Base-by-base conservation (phyloP, 106 monocot genomes). In the Acorus calamus region DNA sequence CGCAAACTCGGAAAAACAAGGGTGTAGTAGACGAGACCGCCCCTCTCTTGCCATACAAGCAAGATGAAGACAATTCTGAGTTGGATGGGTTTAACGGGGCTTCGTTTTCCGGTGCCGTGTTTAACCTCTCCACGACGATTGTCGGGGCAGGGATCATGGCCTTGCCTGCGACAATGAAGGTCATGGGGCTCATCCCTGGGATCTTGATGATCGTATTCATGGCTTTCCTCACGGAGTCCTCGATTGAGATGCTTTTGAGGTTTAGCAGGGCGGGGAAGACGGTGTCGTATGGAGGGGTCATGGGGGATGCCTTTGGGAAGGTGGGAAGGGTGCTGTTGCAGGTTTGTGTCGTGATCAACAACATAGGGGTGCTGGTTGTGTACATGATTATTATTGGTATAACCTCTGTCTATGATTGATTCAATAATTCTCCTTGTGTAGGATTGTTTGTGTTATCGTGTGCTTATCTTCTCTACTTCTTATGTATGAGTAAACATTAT, bases 131-230 rank as follows among this genome's bases (percentile, higher is more conserved):
- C 2, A 94, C 94, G 5, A 84, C 94, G 44, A 80, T 94, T 41
- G 94, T 94, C 46, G 94, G 94, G 8, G 94, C 94, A 8, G 94
- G 94, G 49, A 94, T 94, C 49, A 94, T 94, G 94, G 77, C 94
- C 12, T 73, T 94, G 13, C 94, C 94, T 0, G 86, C 81, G 14
- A 84, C 94, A 28, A 87, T 94, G 89, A 94, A 83, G 68, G 81
- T 94, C 14, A 53, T 90, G 56, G 94, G 94, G 4, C 50, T 94
- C 52, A 65, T 90, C 6, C 94, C 89, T 4, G 94, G 94, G 55
- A 71, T 90, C 50, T 46, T 77, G 28, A 71, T 82, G 81, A 94
- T 94, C 10, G 49, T 83, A 4, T 79, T 89, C 52, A 71, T 79
- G 3, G 94, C 86, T 7, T 77, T 89, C 59, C 82, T 94, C 8